Conservation (phyloP, 768 basidiomycete species). For the Rhizopogon roseolus region DNA sequence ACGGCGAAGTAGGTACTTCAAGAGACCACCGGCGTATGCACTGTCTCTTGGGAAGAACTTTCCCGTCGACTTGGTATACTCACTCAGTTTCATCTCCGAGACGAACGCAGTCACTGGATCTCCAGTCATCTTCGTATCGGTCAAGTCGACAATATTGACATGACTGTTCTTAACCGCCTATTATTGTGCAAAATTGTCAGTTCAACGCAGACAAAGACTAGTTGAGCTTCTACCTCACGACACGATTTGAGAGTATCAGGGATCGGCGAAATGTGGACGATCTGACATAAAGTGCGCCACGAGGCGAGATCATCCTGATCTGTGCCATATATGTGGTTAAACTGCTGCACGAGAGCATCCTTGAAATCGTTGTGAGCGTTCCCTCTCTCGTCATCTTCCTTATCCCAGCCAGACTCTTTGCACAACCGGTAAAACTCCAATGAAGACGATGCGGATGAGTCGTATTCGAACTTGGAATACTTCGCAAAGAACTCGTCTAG, state of each 20-base stretch:
- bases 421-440: constrained; percentile 16
- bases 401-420: not conserved
- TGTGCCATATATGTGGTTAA: constrained; percentile 20
- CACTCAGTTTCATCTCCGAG: constrained; percentile 13
- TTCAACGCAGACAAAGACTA: not conserved
- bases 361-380: constrained; percentile 3
- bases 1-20: constrained; percentile 23
- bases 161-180: constrained; percentile 19
- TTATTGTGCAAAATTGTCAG: not conserved
- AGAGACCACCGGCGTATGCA: constrained; percentile 23
- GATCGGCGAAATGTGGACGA: constrained; percentile 11
- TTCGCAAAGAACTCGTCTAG: constrained; percentile 21
- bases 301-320: constrained; percentile 5
- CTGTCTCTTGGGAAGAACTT: constrained; percentile 25
- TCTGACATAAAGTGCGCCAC: constrained; percentile 18
- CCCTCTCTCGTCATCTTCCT: not conserved
- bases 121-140: constrained; percentile 12
- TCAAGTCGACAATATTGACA: constrained; percentile 29
- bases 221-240: constrained; percentile 8
- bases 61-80: constrained; percentile 14
- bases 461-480: constrained; percentile 16
- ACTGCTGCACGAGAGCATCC: constrained; percentile 18
- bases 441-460: constrained; percentile 7
- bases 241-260: constrained; percentile 12
- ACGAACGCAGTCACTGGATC: constrained; percentile 15